A percentile compares a stretch with the other conserved stretches of the same genome.
phyloP scores from a whole-genome alignment of 2,329 filamentous ascomycete genomes.

The Sporothrix euskadiensis region DNA sequence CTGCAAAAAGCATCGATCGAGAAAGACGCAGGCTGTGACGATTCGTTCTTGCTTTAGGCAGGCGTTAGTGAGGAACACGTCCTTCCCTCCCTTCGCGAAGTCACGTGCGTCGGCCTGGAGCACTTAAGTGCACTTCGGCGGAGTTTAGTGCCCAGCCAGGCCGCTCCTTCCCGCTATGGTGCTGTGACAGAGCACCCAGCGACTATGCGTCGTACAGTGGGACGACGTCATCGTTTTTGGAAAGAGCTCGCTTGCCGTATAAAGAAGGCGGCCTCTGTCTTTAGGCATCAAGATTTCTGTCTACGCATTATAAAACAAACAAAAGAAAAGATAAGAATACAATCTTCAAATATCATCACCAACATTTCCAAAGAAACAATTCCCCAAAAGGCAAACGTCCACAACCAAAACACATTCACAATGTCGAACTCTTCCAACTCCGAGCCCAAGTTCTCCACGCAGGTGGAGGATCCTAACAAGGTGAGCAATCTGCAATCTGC shows the following conservation, averaged over 20 bases:
- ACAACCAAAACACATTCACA: slow-evolving; percentile 1
- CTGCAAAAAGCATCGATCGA: background rate
- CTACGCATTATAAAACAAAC: background rate
- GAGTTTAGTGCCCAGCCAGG: background rate
- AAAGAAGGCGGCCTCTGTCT: slow-evolving; percentile 20
- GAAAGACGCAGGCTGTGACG: slow-evolving; percentile 5
- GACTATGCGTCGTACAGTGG: background rate
- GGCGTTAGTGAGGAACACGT: slow-evolving; percentile 33
- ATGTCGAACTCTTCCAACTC: slow-evolving; percentile 35
- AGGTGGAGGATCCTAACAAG: slow-evolving; percentile 37
- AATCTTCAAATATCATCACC: background rate
- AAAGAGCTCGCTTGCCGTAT: slow-evolving; percentile 16
- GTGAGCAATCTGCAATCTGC: slow-evolving; percentile 27
- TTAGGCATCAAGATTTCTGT: slow-evolving; percentile 19
- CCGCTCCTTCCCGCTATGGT: slow-evolving; percentile 14
- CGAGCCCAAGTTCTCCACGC: slow-evolving; percentile 32
- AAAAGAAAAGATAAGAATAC: background rate
- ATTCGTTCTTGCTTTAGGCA: slow-evolving; percentile 12
- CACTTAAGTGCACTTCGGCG: background rate
- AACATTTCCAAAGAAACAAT: background rate
- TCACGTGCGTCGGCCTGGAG: slow-evolving; percentile 19
- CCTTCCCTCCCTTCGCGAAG: slow-evolving; percentile 22
- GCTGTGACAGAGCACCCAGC: background rate
- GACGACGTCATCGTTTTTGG: slow-evolving; percentile 27
- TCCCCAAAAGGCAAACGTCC: background rate